phyloP scores from a whole-genome alignment of 106 monocot species.

The Dioscorea dumetorum region DNA sequence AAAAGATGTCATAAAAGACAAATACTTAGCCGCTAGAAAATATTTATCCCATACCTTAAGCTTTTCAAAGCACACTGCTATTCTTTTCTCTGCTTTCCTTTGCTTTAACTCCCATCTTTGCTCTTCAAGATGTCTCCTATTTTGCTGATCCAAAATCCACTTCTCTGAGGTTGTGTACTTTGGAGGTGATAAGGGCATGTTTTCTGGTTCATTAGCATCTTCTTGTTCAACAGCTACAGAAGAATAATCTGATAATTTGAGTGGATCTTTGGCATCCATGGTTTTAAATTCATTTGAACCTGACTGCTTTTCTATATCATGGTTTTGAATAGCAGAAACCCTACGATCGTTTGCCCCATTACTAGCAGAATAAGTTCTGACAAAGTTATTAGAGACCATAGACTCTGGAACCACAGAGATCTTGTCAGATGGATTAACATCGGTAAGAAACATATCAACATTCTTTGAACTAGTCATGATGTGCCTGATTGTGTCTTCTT shows the following conservation, averaged over 20 bases:
- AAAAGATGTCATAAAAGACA: too few relatives aligned
- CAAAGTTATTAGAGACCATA: slow-evolving; percentile 7
- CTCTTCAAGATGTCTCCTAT: slow-evolving; percentile 53
- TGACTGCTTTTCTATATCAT: slow-evolving; percentile 24
- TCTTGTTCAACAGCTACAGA: slow-evolving; percentile 29
- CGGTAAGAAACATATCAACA: slow-evolving; percentile 14
- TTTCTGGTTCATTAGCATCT: slow-evolving; percentile 35
- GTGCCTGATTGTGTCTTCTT: slow-evolving; percentile 28
- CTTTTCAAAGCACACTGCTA: slow-evolving; percentile 56
- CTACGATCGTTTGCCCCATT: slow-evolving; percentile 26
- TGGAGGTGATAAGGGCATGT: slow-evolving; percentile 50
- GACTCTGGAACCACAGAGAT: slow-evolving; percentile 17
- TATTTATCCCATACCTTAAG: slow-evolving; percentile 51
- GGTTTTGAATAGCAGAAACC: slow-evolving; percentile 27
- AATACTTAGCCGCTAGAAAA: too few relatives aligned
- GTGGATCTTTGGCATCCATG: background rate
- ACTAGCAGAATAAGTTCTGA: slow-evolving; percentile 25
- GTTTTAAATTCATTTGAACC: slow-evolving; percentile 42
- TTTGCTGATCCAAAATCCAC: slow-evolving; percentile 70
- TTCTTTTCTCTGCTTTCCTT: slow-evolving; percentile 67
- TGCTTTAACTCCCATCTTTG: slow-evolving; percentile 65
- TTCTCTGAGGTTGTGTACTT: slow-evolving; percentile 80
- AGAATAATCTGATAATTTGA: too few relatives aligned
- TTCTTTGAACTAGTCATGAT: slow-evolving; percentile 22
- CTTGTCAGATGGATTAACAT: slow-evolving; percentile 22